Evolutionary conservation across 345 rosid genomes (phyloP), one percentile per base, ranked within the genome.

Genomic region (Excoecaria cochinchinensis): DNA sequence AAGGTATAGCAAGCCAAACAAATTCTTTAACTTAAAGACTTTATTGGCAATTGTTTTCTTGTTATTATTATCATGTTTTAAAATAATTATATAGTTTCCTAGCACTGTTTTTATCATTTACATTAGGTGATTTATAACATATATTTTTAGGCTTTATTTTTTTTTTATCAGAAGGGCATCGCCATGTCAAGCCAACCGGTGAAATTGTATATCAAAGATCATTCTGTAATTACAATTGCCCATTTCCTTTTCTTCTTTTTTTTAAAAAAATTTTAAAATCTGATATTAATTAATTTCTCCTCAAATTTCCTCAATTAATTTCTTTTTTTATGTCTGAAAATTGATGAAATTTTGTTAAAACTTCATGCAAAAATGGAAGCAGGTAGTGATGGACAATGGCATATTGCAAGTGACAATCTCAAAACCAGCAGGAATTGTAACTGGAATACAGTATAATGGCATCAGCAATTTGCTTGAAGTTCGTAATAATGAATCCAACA

Each of bases 331-430:
- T 31, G 31, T 31, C 2, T 31, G 31, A 31, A 31, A 60, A n/a
- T 48, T 67, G 10, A 36, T 15, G 62, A 69, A 15, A 24, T 22
- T 31, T 22, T 31, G 8, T 21, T 38, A 22, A 6, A 53, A 67
- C 21, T n/a, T 38, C 13, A 8, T 69, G 67, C 24, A 42, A 44
- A 6, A 44, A 46, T 78, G 48, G 16, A 73, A 38, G 61, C 72
- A 79, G 82, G 82, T 79, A 75, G 75, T 79, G 61, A 75, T 79
- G 78, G 82, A 79, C 8, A 79, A 79, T 70, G 78, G 78, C 51
- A 79, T 74, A 31, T 53, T 79, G 47, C 67, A 70, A 39, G 75
- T 79, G 15, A 79, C 75, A 15, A 8, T 79, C 48, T 70, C 82
- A 47, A 79, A 79, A 64, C 82, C 82, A 55, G 67, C 55, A 19